Conservation (phyloP, 129 eudicot species). For the Silybum marianum region DNA sequence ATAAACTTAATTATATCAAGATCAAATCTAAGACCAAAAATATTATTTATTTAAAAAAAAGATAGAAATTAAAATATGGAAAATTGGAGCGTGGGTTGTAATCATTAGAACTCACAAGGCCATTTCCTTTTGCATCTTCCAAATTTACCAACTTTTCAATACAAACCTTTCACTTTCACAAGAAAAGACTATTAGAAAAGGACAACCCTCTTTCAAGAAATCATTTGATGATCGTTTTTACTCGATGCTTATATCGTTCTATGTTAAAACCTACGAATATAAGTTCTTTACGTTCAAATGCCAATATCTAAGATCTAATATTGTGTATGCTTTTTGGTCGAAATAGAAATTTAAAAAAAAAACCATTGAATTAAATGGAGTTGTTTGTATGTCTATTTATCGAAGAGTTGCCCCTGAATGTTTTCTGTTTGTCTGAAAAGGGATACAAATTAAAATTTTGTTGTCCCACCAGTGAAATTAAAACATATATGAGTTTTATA, state of each 20-base stretch:
- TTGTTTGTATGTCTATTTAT: not conserved
- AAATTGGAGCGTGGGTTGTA: conserved; percentile 20
- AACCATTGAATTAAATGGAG: not conserved
- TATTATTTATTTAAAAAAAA: not conserved
- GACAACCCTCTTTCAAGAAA: not conserved
- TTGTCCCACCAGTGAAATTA: not conserved
- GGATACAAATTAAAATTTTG: not conserved
- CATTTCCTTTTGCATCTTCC: conserved; percentile 11
- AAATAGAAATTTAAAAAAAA: not conserved
- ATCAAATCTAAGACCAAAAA: not conserved
- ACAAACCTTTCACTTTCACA: conserved; percentile 25
- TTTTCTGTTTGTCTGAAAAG: not conserved
- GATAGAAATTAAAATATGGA: not conserved
- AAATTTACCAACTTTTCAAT: conserved; percentile 20
- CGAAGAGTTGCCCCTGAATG: not conserved
- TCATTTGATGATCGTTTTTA: not conserved
- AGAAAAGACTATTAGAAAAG: conserved; percentile 1
- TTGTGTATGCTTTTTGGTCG: not conserved
- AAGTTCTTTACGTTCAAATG: not conserved
- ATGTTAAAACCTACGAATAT: not conserved
- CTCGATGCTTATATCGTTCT: not conserved
- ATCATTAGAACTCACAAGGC: conserved; percentile 19
- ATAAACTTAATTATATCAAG: not conserved
- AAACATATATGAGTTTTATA: not conserved
- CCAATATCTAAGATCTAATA: not conserved